Base-by-base conservation (phyloP, 441 rosid genomes). In the Bocquillonia castaneifolia region DNA sequence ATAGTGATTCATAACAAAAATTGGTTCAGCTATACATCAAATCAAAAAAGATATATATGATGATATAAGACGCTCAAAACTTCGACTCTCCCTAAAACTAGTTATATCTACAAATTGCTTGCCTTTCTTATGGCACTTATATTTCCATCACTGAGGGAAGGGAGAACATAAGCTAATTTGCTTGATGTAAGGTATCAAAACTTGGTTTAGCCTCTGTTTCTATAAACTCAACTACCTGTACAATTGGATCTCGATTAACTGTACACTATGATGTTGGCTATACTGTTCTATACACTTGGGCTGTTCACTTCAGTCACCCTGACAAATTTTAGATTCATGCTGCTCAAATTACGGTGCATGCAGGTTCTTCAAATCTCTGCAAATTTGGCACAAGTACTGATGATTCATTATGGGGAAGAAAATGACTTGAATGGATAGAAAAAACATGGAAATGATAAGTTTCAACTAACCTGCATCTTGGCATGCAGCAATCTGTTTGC, bases 391-490 rank as follows among this genome's bases (percentile, higher is more conserved):
- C 17, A 52, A 31, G 66, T 7, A 20, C 32, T 12, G 13, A 59
- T 1, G 15, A 39, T 1, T 26, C 31, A 23, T n/a, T 2, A 32
- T 1, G 1, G 1, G 0, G 1, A 39, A 10, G 28, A 25, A 40
- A n/a, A 23, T 9, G 42, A 23, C 26, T 32, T 34, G 17, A n/a
- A 0, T 20, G 12, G 25, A 54, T 51, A 37, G 39, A 25, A 61
- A 44, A 50, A 20, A 13, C 20, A 15, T 50, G 15, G 37, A 20
- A 36, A 57, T 34, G 53, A 42, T 9, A 48, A 20, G 56, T 32
- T 6, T 59, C 5, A 25, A 58, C 81, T 13, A 59, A 88, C 93
- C 79, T 73, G 86, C 95, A 88, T 47, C 77, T 76, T 0, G 85
- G 87, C 36, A 85, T 47, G 6, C 26, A 1, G 72, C 94, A 85